These are phyloP conservation scores for Leccinellum rugosiceps DNA, from an alignment of 768 basidiomycete genomes.

Conservation along the genomic window DNA sequence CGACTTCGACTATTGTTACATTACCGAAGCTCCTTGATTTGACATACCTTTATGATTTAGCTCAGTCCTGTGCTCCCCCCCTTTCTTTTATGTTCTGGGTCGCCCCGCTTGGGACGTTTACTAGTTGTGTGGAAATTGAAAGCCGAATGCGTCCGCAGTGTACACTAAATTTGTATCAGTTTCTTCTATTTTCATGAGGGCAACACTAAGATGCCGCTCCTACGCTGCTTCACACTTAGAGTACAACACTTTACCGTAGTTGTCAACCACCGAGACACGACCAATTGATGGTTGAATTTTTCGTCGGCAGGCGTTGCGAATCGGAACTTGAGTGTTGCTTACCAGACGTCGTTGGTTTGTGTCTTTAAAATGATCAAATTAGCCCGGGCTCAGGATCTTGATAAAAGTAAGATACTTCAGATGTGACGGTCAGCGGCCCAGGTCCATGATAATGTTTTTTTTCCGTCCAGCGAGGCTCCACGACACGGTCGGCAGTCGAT, in stretches of 20 bases:
- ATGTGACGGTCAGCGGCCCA: too few relatives aligned
- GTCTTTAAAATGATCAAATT: too few relatives aligned
- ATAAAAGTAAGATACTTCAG: too few relatives aligned
- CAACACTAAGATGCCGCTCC: too few relatives aligned
- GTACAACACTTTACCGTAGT: background rate
- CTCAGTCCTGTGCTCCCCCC: background rate
- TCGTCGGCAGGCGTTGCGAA: background rate
- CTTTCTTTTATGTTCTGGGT: background rate
- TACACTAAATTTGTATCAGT: background rate
- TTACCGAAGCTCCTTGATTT: slow-evolving; percentile 2
- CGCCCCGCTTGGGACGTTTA: background rate
- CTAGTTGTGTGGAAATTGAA: background rate
- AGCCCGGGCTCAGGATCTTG: too few relatives aligned
- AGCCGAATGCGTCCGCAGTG: background rate
- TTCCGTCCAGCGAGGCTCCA: too few relatives aligned
- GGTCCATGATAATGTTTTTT: too few relatives aligned
- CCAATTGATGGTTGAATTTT: too few relatives aligned
- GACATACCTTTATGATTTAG: background rate
- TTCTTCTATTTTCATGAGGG: background rate
- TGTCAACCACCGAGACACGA: too few relatives aligned
- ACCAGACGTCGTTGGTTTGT: too few relatives aligned
- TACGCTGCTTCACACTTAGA: background rate
- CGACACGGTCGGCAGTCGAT: too few relatives aligned
- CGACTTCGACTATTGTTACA: slow-evolving; percentile 26
- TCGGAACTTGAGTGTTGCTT: slow-evolving; percentile 2